Evolutionary conservation across 352 stramenopile species (phyloP).

Genomic region (Phytophthora sojae): DNA sequence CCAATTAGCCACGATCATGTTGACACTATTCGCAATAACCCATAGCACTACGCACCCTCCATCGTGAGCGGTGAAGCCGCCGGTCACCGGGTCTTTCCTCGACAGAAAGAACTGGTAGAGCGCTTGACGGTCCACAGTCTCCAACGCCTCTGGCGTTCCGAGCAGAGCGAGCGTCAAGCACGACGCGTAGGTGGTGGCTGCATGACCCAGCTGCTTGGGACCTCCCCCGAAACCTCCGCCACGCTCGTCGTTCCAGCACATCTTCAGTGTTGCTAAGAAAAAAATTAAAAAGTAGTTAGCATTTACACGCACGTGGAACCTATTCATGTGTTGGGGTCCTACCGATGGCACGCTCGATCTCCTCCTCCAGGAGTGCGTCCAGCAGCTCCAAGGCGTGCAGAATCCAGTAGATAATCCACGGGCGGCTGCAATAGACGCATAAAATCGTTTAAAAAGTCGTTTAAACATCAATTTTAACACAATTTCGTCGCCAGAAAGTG

Average conservation of each 20-base stretch:
- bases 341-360: conserved; percentile 56
- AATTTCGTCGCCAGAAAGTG: neutral
- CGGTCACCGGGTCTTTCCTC: conserved; percentile 84
- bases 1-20: neutral
- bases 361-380: conserved; percentile 65
- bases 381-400: conserved; percentile 96
- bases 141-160: conserved; percentile 80
- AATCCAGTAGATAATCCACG: conserved; percentile 99
- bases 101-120: conserved; percentile 92
- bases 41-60: conserved; percentile 77
- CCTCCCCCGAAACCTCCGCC: conserved; percentile 96
- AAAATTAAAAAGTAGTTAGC: neutral
- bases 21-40: neutral
- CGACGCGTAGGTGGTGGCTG: conserved; percentile 95
- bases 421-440: conserved; percentile 65
- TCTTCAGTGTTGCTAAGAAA: conserved; percentile 52
- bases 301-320: neutral
- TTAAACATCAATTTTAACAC: neutral
- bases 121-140: conserved; percentile 78
- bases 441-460: neutral
- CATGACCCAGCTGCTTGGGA: conserved; percentile 88
- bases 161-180: conserved; percentile 94
- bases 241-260: conserved; percentile 64
- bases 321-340: neutral
- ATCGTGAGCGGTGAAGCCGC: conserved; percentile 97